Conservation (phyloP, 139 green algal genomes). For the Chlamydomonas asymmetrica region DNA sequence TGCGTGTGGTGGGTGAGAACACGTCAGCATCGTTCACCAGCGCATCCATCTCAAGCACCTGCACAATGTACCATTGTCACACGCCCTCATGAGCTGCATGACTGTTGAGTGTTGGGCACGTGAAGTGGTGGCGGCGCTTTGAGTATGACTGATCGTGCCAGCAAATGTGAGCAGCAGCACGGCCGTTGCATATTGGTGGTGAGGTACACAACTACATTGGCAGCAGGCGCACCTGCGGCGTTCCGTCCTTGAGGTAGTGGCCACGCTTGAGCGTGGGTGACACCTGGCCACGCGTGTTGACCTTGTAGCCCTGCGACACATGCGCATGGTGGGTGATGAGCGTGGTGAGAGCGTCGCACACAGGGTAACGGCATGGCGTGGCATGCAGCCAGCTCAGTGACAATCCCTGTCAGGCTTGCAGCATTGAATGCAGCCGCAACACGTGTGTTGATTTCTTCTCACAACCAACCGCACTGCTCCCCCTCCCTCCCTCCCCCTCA, state of each 20-base stretch:
- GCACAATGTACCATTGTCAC: neutral
- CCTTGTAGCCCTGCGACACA: neutral
- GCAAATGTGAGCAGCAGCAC: neutral
- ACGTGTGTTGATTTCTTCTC: neutral
- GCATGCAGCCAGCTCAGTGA: neutral
- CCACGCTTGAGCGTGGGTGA: neutral
- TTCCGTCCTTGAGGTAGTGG: neutral
- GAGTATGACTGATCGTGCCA: neutral
- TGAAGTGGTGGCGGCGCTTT: neutral
- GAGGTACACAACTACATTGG: neutral
- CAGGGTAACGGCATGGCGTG: neutral
- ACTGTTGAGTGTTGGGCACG: no score
- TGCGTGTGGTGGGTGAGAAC: no score
- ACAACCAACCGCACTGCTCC: neutral
- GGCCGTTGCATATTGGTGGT: neutral
- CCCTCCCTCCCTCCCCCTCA: neutral
- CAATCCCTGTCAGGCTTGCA: neutral
- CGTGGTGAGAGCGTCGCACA: neutral
- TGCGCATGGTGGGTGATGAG: neutral
- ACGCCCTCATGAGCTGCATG: neutral
- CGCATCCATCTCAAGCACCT: neutral
- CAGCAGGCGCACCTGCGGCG: neutral
- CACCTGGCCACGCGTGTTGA: constrained; percentile 23
- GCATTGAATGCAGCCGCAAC: neutral
- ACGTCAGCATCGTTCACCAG: neutral